Conservation (phyloP, 129 eudicot genomes). For the Helianthus annuus region HanXRQr2.0-SUNRISE NC_035440.2:83589943-83590442, state of each 20-base stretch:
- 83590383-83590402: constrained; percentile 71
- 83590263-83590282: constrained; percentile 54
- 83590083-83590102: constrained; percentile 92
- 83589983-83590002: constrained; percentile 73
- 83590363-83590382: constrained; percentile 82
- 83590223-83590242: constrained; percentile 52
- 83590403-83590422: constrained; percentile 56
- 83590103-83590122: constrained; percentile 56
- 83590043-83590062: constrained; percentile 70
- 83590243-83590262: constrained; percentile 48
- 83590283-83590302: constrained; percentile 53
- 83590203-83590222: constrained; percentile 73
- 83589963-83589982: constrained; percentile 69
- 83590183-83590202: constrained; percentile 64
- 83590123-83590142: constrained; percentile 78
- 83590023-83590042: constrained; percentile 95
- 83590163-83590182: constrained; percentile 47
- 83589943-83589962: constrained; percentile 78
- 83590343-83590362: constrained; percentile 82
- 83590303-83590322: constrained; percentile 61
- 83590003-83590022: constrained; percentile 54
- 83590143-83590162: constrained; percentile 78
- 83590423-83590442: constrained; percentile 66
- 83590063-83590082: constrained; percentile 67
- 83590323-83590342: constrained; percentile 67